These are phyloP conservation scores for Wickerhamiella bombiphila DNA, from an alignment of 805 yeast genomes.

Conservation along the genomic window DNA sequence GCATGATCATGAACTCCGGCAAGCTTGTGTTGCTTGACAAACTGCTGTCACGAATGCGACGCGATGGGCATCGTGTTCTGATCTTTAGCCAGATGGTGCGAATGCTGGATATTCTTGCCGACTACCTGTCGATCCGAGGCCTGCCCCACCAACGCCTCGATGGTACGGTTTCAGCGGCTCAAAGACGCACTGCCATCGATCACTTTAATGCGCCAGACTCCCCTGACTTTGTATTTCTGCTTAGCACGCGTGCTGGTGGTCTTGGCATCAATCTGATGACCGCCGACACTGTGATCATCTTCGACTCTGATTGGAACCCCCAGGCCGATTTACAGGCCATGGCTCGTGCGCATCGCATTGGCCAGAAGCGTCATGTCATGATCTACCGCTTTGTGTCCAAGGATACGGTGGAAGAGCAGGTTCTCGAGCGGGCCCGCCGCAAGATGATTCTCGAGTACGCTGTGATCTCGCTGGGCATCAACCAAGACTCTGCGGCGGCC, in stretches of 20 bases:
- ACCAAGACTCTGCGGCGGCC: constrained; percentile 42
- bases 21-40: constrained; percentile 95
- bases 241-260: constrained; percentile 98
- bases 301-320: constrained; percentile 98
- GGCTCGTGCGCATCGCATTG: constrained; percentile 99
- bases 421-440: constrained; percentile 88
- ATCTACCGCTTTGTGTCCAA: constrained; percentile 95
- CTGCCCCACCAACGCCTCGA: constrained; percentile 82
- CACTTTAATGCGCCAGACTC: constrained; percentile 92
- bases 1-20: constrained; percentile 94
- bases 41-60: constrained; percentile 61
- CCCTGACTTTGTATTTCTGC: constrained; percentile 74
- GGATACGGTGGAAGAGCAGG: constrained; percentile 96
- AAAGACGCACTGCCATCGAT: constrained; percentile 86
- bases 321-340: constrained; percentile 98
- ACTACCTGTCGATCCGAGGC: constrained; percentile 77
- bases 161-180: constrained; percentile 91
- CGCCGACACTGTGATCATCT: constrained; percentile 95
- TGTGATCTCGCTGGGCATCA: constrained; percentile 82
- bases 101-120: constrained; percentile 88
- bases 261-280: constrained; percentile 97
- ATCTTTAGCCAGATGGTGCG: constrained; percentile 97
- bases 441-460: constrained; percentile 98
- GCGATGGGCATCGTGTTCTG: constrained; percentile 92
- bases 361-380: constrained; percentile 97